These are phyloP conservation scores for Straminergon stramineum DNA, from an alignment of 225 moss, liverwort and hornwort species.

Conservation along the genomic window DNA sequence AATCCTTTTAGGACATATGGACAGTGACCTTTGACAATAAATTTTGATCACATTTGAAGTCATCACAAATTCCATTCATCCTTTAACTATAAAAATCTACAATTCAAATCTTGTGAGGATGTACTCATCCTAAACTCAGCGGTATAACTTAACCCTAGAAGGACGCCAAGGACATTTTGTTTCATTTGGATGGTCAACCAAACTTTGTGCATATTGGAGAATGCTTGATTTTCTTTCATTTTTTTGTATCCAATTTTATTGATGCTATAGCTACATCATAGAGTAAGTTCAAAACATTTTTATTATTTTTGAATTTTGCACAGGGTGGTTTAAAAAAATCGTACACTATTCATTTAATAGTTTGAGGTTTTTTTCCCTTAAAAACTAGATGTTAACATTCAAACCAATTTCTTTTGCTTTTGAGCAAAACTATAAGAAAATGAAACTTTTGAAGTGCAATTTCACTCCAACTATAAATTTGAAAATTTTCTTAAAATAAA, in stretches of 20 bases:
- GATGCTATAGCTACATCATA: background rate
- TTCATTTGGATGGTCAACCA: background rate
- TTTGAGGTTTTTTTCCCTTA: background rate
- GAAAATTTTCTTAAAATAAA: background rate
- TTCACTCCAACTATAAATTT: background rate
- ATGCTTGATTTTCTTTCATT: no score
- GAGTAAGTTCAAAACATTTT: no score
- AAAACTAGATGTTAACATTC: background rate
- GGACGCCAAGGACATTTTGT: rapidly evolving
- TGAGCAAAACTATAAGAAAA: background rate
- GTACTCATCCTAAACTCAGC: background rate
- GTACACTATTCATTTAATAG: background rate
- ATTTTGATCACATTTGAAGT: background rate
- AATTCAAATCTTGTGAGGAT: background rate
- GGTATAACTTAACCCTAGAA: background rate
- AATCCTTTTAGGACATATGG: background rate
- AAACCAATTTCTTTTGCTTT: background rate
- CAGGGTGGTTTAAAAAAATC: background rate
- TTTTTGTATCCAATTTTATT: no score
- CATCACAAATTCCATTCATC: background rate
- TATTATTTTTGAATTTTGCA: background rate
- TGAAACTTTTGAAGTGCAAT: rapidly evolving
- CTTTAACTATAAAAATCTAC: background rate
- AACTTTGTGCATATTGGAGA: background rate
- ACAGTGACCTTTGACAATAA: background rate